Evolutionary conservation across 2,329 filamentous ascomycete species (phyloP).

Genomic region (Mycosphaerelloides madeirae): DNA sequence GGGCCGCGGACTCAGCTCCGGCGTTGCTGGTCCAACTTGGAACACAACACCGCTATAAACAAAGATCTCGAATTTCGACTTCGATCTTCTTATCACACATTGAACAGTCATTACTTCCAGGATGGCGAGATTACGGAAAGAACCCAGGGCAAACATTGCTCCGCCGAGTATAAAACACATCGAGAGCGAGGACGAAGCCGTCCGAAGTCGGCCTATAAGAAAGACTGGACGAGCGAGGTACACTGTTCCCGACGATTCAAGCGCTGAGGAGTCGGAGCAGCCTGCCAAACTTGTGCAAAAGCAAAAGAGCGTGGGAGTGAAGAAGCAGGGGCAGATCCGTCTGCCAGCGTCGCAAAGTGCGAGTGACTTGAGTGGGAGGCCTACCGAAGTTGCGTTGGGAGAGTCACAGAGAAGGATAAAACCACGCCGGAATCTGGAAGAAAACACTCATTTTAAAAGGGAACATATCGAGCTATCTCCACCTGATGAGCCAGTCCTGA

Average conservation of each 20-base stretch:
- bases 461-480: neutral
- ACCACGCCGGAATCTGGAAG: neutral
- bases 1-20: too few relatives aligned
- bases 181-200: neutral
- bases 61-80: too few relatives aligned
- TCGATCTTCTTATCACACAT: too few relatives aligned
- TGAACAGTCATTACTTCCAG: neutral
- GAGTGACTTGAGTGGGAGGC: neutral
- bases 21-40: too few relatives aligned
- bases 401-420: neutral
- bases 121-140: neutral
- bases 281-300: conserved; percentile 4
- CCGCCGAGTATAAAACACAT: too few relatives aligned
- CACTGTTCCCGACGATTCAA: conserved; percentile 13
- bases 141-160: neutral
- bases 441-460: neutral
- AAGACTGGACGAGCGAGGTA: conserved; percentile 4
- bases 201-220: conserved; percentile 1
- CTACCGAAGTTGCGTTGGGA: too few relatives aligned
- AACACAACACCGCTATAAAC: too few relatives aligned
- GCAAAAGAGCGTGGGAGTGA: neutral
- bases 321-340: neutral
- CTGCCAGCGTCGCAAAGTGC: neutral
- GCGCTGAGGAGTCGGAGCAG: conserved; percentile 9
- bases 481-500: too few relatives aligned